These are phyloP conservation scores for Micromonas commoda DNA, from an alignment of 139 green algal species.

Conservation along the genomic window DNA sequence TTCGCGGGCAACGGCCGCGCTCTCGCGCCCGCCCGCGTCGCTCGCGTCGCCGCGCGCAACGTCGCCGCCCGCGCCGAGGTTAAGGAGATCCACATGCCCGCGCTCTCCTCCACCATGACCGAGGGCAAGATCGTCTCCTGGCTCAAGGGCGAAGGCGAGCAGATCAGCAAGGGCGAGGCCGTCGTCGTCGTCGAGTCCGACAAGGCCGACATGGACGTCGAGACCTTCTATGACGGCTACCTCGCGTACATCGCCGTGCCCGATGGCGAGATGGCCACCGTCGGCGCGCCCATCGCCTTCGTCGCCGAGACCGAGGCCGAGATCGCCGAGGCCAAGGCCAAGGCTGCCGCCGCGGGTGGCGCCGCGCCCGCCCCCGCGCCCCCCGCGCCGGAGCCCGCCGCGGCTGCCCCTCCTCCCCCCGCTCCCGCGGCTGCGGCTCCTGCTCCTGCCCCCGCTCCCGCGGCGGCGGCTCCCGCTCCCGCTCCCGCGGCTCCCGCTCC, in stretches of 20 bases:
- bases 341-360: conserved; percentile 49
- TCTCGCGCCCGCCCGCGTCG: background rate
- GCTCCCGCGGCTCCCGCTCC: conserved; percentile 38
- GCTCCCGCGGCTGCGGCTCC: conserved; percentile 46
- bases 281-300: conserved; percentile 87
- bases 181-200: conserved; percentile 98
- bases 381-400: conserved; percentile 31
- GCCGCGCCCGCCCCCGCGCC: conserved; percentile 34
- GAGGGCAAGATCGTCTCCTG: conserved; percentile 82
- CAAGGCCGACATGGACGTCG: conserved; percentile 99
- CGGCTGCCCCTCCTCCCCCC: conserved; percentile 40
- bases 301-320: conserved; percentile 92
- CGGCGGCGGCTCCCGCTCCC: conserved; percentile 41
- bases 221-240: conserved; percentile 88
- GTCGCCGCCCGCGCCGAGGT: conserved; percentile 3
- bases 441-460: conserved; percentile 45
- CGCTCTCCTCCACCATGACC: conserved; percentile 86
- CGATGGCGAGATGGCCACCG: conserved; percentile 77
- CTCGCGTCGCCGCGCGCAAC: background rate
- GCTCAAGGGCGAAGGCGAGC: conserved; percentile 67
- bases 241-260: conserved; percentile 73
- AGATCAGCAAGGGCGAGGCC: conserved; percentile 71
- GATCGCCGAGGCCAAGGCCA: conserved; percentile 84
- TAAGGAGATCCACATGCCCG: conserved; percentile 70
- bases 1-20: background rate